A percentile compares a stretch with the other conserved stretches of the same genome.
Evolutionary conservation across 169 alveolate genomes (phyloP).

Genomic region (Cryptosporidium ubiquitum): DNA sequence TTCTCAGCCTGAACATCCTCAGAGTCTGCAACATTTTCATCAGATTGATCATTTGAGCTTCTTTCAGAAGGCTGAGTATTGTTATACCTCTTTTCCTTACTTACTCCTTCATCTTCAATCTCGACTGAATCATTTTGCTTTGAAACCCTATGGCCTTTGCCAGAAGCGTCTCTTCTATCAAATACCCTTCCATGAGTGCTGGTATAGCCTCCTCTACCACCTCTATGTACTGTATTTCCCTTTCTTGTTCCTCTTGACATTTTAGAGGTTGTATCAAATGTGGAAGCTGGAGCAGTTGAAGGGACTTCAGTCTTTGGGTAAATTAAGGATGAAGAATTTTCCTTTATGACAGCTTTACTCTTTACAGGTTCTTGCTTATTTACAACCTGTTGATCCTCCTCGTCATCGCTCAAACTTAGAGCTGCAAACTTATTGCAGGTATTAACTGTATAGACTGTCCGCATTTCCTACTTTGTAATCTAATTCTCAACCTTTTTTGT

Average conservation of each 20-base stretch:
- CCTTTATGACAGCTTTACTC: background rate
- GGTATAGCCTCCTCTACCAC: conserved; percentile 66
- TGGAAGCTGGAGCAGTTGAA: background rate
- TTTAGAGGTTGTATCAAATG: background rate
- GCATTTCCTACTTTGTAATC: conserved; percentile 23
- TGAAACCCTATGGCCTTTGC: conserved; percentile 47
- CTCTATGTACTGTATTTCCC: conserved; percentile 62
- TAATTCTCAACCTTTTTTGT: background rate
- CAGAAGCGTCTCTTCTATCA: conserved; percentile 71
- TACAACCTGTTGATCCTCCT: background rate
- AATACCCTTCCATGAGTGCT: conserved; percentile 54
- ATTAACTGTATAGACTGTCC: conserved; percentile 55
- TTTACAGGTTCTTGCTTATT: conserved; percentile 15
- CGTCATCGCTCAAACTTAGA: conserved; percentile 63
- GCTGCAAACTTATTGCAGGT: conserved; percentile 74
- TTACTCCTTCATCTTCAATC: background rate
- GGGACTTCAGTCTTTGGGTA: conserved; percentile 11
- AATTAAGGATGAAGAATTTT: conserved; percentile 40
- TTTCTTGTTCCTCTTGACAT: conserved; percentile 13
- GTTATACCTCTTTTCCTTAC: background rate
- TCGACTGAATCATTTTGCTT: conserved; percentile 8
- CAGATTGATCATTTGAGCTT: background rate
- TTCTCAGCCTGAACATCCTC: background rate
- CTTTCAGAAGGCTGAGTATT: background rate
- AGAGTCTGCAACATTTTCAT: background rate